Percentiles rank a stretch among this genome's conserved stretches.
Evolutionary conservation across 352 stramenopile species (phyloP).

Genomic region (Globisporangium radiosum): DNA sequence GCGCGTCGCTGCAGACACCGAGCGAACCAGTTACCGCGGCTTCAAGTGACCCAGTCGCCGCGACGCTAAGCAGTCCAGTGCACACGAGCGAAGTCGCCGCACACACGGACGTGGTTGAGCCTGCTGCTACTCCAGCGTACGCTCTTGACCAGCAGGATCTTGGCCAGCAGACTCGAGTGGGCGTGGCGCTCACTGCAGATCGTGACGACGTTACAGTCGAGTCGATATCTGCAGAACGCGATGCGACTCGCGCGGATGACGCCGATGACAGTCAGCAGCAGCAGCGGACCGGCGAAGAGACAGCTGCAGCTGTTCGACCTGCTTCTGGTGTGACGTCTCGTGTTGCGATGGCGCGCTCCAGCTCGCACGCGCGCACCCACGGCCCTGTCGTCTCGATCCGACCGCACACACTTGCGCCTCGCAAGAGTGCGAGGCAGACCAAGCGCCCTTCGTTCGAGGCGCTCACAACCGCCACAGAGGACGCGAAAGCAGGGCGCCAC

Average conservation of each 20-base stretch:
- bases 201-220: too few relatives aligned
- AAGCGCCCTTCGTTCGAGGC: slow-evolving; percentile 5
- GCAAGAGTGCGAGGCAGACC: slow-evolving; percentile 4
- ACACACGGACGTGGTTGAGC: background rate
- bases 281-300: background rate
- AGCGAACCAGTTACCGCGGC: background rate
- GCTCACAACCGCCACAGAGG: background rate
- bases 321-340: too few relatives aligned
- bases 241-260: too few relatives aligned
- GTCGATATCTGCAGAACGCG: too few relatives aligned
- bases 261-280: background rate
- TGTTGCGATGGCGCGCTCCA: too few relatives aligned
- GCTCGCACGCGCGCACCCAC: background rate
- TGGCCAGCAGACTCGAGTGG: too few relatives aligned
- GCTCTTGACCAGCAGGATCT: too few relatives aligned
- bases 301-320: too few relatives aligned
- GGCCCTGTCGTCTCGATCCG: slow-evolving; percentile 7
- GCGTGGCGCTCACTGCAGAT: too few relatives aligned
- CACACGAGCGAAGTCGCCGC: background rate
- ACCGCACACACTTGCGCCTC: slow-evolving; percentile 5
- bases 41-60: background rate
- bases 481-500: background rate
- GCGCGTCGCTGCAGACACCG: slow-evolving; percentile 2
- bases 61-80: background rate
- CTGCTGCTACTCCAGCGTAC: background rate